Evolutionary conservation across 306 rosid genomes (phyloP), one percentile per base, ranked within the genome.

Genomic region (Quercus alba): DNA sequence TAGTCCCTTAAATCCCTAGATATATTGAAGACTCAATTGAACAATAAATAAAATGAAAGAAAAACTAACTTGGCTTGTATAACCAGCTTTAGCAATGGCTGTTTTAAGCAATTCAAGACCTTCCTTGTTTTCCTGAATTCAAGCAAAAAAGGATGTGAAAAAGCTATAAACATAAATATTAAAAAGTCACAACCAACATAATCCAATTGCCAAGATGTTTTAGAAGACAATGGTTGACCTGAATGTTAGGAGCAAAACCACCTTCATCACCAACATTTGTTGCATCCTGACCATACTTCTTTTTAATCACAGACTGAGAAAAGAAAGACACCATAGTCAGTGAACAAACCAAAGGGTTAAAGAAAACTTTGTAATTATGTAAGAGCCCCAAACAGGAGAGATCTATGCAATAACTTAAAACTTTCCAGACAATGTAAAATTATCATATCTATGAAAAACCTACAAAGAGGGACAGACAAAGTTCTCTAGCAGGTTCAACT

Each of bases 281-380:
- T 61, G 99, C 99, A 89, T 94, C 99, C 81, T 94, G 99, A 57
- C 97, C 99, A 13, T 94, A 94, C 76, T 96, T 96, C 97, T 96
- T 96, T 87, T 96, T 96, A 82, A 96, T 96, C 72, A 96, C 98
- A 79, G 97, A 55, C 99, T 96, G 93, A 75, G 81, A 80, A 75
- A 33, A 54, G 31, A 74, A 41, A 82, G 77, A 67, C 51, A 73
- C 31, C 38, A 49, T 15, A 85, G 46, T 23, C 23, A 23, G 5
- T 1, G 66, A 79, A 76, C 31, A 55, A 69, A 73, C 9, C 46
- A 77, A 77, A 84, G 38, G 7, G 20, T 55, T 62, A 55, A 15
- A 31, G 73, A 25, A 73, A 52, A 64, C 20, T 6, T 64, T 31
- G 21, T 28, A 28, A 30, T 6, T 5, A 17, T 17, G 21, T 17